phyloP scores from a whole-genome alignment of 2,329 filamentous ascomycete species.

The Trichoderma cornu-damae region DNA sequence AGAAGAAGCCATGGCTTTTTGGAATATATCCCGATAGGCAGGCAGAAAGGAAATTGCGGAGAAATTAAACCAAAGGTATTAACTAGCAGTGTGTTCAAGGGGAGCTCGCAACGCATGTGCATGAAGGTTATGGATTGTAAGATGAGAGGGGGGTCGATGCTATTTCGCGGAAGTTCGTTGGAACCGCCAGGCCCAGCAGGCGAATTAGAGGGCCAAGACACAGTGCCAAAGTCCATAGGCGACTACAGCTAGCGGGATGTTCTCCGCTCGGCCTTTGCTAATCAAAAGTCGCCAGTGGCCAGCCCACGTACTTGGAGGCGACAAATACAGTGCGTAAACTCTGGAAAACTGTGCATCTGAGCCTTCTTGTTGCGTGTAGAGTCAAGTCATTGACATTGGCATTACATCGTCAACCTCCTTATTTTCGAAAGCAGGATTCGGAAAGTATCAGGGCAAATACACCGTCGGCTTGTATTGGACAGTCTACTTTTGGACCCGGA shows the following conservation, averaged over 20 bases:
- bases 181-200: neutral
- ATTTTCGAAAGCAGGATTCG: neutral
- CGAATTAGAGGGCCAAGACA: neutral
- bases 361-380: too few relatives aligned
- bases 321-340: neutral
- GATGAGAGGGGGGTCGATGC: too few relatives aligned
- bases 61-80: neutral
- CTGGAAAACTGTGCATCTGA: neutral
- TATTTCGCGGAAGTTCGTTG: too few relatives aligned
- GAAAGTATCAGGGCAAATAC: neutral
- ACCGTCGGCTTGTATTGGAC: neutral
- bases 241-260: neutral
- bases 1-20: slow-evolving; percentile 25
- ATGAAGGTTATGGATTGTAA: neutral
- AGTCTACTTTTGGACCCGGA: neutral
- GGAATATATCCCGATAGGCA: neutral
- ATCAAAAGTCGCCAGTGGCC: neutral
- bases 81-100: neutral
- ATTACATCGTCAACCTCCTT: neutral
- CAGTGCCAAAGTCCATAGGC: neutral
- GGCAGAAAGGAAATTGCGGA: neutral
- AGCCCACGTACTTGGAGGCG: neutral
- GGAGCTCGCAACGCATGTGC: neutral
- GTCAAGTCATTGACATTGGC: neutral
- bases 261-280: neutral